These are phyloP conservation scores for Diplocarpon rosae DNA, from an alignment of 2,329 filamentous ascomycete species.

Conservation along the genomic window DNA sequence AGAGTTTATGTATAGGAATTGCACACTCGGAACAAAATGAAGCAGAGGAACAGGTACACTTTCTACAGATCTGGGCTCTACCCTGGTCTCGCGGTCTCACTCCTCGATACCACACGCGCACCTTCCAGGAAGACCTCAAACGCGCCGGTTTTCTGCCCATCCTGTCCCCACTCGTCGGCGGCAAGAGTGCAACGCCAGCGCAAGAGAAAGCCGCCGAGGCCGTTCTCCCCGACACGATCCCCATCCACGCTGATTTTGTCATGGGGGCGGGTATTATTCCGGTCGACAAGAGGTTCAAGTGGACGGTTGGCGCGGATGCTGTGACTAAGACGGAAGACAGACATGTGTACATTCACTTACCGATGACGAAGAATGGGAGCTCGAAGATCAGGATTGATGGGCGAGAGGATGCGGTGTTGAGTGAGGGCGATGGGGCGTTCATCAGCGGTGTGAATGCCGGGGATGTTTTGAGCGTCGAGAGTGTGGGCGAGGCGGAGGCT, in stretches of 20 bases:
- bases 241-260: conserved; percentile 72
- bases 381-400: conserved; percentile 60
- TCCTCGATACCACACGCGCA: conserved; percentile 65
- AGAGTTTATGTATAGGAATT: conserved; percentile 37
- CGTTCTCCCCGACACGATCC: conserved; percentile 55
- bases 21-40: conserved; percentile 78
- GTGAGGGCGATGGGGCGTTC: conserved; percentile 75
- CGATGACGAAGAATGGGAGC: conserved; percentile 67
- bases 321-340: conserved; percentile 42
- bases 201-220: conserved; percentile 56
- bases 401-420: conserved; percentile 53
- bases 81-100: conserved; percentile 64
- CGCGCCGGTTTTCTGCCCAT: conserved; percentile 60
- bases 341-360: conserved; percentile 71
- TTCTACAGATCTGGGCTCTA: conserved; percentile 80
- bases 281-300: conserved; percentile 54
- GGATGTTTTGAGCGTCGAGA: conserved; percentile 54
- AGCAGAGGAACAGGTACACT: conserved; percentile 61
- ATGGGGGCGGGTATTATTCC: conserved; percentile 70
- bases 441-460: conserved; percentile 53
- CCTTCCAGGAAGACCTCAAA: conserved; percentile 65
- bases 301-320: conserved; percentile 53
- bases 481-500: conserved; percentile 55
- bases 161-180: conserved; percentile 61
- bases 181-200: conserved; percentile 46